phyloP scores from a whole-genome alignment of 2,329 filamentous ascomycete genomes.

The Trichophyton mentagrophytes region DNA sequence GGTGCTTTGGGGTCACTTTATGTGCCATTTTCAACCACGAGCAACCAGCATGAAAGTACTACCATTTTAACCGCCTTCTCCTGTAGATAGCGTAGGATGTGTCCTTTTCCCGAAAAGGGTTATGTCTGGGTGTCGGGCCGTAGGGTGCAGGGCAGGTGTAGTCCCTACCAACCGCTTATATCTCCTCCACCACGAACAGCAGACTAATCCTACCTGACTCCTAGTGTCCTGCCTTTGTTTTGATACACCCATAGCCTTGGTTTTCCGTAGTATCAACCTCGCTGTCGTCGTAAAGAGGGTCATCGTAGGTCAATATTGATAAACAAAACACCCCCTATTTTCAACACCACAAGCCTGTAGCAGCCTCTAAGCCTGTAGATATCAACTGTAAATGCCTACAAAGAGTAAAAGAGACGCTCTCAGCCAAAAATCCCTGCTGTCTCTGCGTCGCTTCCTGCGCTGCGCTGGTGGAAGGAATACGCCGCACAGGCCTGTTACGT shows the following conservation, averaged over 20 bases:
- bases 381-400: not conserved
- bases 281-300: not conserved
- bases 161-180: not conserved
- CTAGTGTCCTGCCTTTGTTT: not conserved
- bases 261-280: not conserved
- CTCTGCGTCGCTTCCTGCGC: not conserved
- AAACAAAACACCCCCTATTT: not conserved
- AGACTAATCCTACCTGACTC: not conserved
- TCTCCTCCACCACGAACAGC: not conserved
- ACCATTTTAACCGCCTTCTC: not conserved
- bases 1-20: not conserved
- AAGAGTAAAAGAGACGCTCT: not conserved
- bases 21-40: not conserved
- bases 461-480: conserved; percentile 1
- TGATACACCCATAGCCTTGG: not conserved
- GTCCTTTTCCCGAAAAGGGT: not conserved
- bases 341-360: not conserved
- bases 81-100: not conserved
- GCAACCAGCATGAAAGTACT: not conserved
- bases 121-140: not conserved
- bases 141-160: not conserved
- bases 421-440: not conserved
- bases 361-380: not conserved
- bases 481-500: not conserved
- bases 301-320: not conserved